phyloP scores from a whole-genome alignment of 352 stramenopile species.

The Globisporangium recalcitrans region DNA sequence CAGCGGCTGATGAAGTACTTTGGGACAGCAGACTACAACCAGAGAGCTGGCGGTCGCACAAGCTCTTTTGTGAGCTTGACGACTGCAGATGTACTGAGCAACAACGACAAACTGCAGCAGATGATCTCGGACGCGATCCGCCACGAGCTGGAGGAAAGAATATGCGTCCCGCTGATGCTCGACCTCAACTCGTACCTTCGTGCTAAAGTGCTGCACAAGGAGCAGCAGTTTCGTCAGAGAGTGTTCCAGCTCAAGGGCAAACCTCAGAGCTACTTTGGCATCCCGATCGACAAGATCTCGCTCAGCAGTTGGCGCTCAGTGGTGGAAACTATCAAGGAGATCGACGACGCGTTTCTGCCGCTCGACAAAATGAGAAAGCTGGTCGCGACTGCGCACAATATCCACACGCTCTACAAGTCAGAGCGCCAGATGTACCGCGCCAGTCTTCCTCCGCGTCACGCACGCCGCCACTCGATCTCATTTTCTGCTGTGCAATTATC shows the following conservation, averaged over 20 bases:
- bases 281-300: conserved; percentile 72
- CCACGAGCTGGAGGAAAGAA: conserved; percentile 74
- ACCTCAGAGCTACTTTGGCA: conserved; percentile 79
- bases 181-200: conserved; percentile 42
- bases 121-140: conserved; percentile 80
- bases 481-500: conserved; percentile 16
- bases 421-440: conserved; percentile 48
- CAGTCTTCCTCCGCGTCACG: conserved; percentile 24
- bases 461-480: conserved; percentile 36
- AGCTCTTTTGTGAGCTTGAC: conserved; percentile 70
- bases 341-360: conserved; percentile 76
- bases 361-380: conserved; percentile 84
- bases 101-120: conserved; percentile 69
- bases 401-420: conserved; percentile 63
- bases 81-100: conserved; percentile 51
- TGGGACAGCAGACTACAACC: conserved; percentile 11
- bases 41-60: conserved; percentile 26
- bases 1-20: conserved; percentile 56
- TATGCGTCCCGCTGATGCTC: conserved; percentile 76
- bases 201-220: conserved; percentile 51
- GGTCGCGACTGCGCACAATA: conserved; percentile 59
- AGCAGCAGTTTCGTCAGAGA: conserved; percentile 66
- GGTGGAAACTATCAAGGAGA: conserved; percentile 74
- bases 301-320: conserved; percentile 69
- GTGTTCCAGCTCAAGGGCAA: conserved; percentile 64